phyloP scores from a whole-genome alignment of 2,329 filamentous ascomycete species.

The Xylariaceae sp. region DNA sequence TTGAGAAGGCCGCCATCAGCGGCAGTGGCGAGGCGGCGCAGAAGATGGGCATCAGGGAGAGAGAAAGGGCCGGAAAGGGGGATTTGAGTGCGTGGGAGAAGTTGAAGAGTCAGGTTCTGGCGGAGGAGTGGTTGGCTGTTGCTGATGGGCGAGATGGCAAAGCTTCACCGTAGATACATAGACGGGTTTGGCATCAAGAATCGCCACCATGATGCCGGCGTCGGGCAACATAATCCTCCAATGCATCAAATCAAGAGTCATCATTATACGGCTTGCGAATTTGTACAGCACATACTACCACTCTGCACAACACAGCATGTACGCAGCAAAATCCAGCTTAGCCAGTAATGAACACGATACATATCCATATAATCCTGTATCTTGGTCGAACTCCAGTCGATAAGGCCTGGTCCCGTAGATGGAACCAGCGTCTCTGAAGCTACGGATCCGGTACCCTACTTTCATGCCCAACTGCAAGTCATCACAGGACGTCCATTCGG shows the following conservation, averaged over 20 bases:
- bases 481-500: not conserved
- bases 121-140: conserved; percentile 24
- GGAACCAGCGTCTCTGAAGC: not conserved
- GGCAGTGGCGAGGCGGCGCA: conserved; percentile 25
- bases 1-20: conserved; percentile 33
- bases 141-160: not conserved
- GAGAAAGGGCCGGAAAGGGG: conserved; percentile 11
- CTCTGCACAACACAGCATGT: too few species aligned
- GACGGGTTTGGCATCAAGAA: too few species aligned
- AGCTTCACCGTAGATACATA: too few species aligned
- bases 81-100: conserved; percentile 19
- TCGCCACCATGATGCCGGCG: too few species aligned
- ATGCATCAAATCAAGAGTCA: too few species aligned
- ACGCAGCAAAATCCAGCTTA: too few species aligned
- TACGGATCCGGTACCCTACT: not conserved
- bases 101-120: conserved; percentile 19
- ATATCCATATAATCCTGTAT: not conserved
- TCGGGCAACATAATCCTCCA: too few species aligned
- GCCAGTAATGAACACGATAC: not conserved
- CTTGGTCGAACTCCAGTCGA: not conserved
- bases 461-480: not conserved
- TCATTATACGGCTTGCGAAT: too few species aligned
- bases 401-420: not conserved
- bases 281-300: too few species aligned
- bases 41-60: conserved; percentile 25